Evolutionary conservation across 129 eudicot species (phyloP), one percentile per base, ranked within the genome.

Genomic region (Calendula officinalis): DNA sequence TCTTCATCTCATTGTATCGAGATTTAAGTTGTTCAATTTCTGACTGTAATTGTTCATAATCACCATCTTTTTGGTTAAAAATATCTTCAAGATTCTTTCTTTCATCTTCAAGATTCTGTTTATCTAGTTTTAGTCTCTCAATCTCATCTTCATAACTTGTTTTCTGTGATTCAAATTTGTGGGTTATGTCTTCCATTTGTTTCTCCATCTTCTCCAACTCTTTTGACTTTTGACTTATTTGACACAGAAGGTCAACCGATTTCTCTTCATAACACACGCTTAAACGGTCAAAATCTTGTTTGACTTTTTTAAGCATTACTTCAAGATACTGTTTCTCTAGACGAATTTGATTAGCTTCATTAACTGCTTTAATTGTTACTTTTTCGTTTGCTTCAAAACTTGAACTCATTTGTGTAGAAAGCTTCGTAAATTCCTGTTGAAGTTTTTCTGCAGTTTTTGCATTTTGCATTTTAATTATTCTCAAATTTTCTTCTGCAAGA

Each of bases 381-480:
- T 77, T 94, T 78, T 94, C 99, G 55, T 86, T 86, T 33, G 95
- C 90, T 54, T 82, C 87, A 69, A 88, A 89, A 54, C 90, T 76
- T 17, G 90, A 86, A 8, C 77, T 76, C 99, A 94, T 83, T 82
- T 94, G 95, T 52, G 72, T 56, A 5, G 92, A 94, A 34, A 88
- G 88, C 75, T 85, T 84, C 62, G 71, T 82, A 53, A 94, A 86
- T 63, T 94, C 99, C 53, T 86, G 95, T 73, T 94, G 99, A 64
- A 94, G 82, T 70, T 77, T 74, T 50, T 82, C 94, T 10, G 92
- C 97, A 5, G 88, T 86, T 42, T 62, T 86, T 11, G 76, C 84
- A 66, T 86, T 88, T 69, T 94, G 88, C 78, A 64, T 69, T 64
- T 82, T 66, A 10, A 73, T 82, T 81, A 81, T 81, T 73, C 89